Evolutionary conservation across 306 rosid genomes (phyloP).

Genomic region (Glycine latifolia): DNA sequence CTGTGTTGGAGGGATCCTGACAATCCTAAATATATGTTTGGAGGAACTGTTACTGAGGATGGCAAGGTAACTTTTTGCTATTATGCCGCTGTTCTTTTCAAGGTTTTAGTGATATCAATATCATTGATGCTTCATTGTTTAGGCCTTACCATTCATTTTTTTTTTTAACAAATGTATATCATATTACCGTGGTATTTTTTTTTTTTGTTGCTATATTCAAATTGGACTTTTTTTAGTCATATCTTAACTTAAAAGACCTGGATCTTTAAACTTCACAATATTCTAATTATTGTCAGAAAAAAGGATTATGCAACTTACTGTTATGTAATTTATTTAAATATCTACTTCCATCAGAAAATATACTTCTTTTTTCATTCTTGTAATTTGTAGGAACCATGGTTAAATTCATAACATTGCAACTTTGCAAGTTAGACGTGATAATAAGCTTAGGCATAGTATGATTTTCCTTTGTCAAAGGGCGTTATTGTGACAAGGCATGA

Average conservation of each 20-base stretch:
- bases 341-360: neutral
- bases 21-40: slow-evolving; percentile 77
- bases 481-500: slow-evolving; percentile 13
- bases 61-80: slow-evolving; percentile 66
- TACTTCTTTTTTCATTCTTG: neutral
- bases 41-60: slow-evolving; percentile 70
- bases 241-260: neutral
- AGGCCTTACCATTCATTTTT: neutral
- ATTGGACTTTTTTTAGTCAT: neutral
- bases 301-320: neutral
- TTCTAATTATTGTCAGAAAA: neutral
- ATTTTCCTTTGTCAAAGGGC: slow-evolving; percentile 22
- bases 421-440: neutral
- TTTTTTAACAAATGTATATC: neutral
- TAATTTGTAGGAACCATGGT: neutral
- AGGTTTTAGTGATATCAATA: neutral
- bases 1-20: slow-evolving; percentile 89
- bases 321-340: neutral
- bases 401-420: slow-evolving; percentile 20
- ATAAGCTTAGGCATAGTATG: slow-evolving; percentile 3
- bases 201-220: neutral
- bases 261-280: neutral
- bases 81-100: neutral
- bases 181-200: neutral
- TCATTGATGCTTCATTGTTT: neutral